These are phyloP conservation scores for Saraca asoca DNA, from an alignment of 331 rosid genomes.

Conservation along the genomic window DNA sequence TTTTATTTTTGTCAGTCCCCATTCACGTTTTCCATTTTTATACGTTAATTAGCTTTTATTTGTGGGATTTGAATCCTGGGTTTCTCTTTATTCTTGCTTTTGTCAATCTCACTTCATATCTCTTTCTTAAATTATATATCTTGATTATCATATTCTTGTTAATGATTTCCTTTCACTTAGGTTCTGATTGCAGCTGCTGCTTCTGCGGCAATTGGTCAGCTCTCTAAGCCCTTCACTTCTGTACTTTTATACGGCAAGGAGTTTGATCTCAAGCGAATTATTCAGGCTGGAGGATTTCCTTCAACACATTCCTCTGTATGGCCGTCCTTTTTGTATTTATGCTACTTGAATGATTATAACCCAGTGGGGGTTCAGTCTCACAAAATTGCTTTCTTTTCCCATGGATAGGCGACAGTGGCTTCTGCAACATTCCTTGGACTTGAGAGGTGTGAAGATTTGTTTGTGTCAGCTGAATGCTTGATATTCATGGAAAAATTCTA, in stretches of 20 bases:
- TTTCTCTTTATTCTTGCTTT: not conserved
- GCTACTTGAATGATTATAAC: conserved; percentile 14
- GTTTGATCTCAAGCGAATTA: conserved; percentile 58
- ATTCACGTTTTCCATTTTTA: not conserved
- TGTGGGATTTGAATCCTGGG: not conserved
- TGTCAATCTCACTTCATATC: not conserved
- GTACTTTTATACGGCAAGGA: conserved; percentile 69
- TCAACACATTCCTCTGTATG: conserved; percentile 93
- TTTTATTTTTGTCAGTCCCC: conserved; percentile 7
- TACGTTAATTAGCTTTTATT: conserved; percentile 14
- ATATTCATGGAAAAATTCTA: conserved; percentile 9
- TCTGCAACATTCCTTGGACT: conserved; percentile 77
- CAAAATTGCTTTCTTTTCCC: conserved; percentile 30
- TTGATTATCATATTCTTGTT: conserved; percentile 16
- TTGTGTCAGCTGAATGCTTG: conserved; percentile 19
- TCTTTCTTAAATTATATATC: not conserved
- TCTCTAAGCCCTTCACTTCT: conserved; percentile 75
- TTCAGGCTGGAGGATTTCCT: conserved; percentile 93
- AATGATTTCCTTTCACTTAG: conserved; percentile 30
- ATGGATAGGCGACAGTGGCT: conserved; percentile 75
- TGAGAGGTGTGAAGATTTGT: conserved; percentile 56
- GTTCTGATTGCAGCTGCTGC: conserved; percentile 76
- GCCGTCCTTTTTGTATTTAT: conserved; percentile 4
- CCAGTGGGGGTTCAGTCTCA: conserved; percentile 27
- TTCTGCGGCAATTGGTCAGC: conserved; percentile 78